Evolutionary conservation across 2,329 filamentous ascomycete genomes (phyloP).

Genomic region (Diaporthe sp.): DNA sequence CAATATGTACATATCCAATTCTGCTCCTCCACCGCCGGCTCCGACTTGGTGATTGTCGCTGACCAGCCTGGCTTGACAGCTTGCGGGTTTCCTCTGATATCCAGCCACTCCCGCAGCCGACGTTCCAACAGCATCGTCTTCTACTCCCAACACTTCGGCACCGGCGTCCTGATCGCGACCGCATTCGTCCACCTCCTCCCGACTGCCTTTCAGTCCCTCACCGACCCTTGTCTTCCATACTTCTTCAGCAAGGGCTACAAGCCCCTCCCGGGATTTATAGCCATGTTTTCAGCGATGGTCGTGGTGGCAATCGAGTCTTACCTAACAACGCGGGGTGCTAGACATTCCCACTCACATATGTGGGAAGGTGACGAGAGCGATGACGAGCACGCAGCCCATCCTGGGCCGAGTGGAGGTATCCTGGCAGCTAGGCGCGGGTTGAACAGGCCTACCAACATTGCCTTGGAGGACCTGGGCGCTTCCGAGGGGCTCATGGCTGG

Average conservation of each 20-base stretch:
- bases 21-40: neutral
- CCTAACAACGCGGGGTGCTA: conserved; percentile 77
- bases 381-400: conserved; percentile 38
- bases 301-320: conserved; percentile 92
- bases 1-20: conserved; percentile 55
- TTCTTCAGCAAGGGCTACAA: conserved; percentile 85
- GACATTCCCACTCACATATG: conserved; percentile 70
- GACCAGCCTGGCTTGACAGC: conserved; percentile 50
- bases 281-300: conserved; percentile 83
- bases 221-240: conserved; percentile 77
- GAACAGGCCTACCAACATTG: conserved; percentile 59
- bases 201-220: conserved; percentile 74
- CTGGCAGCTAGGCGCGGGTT: conserved; percentile 51
- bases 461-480: conserved; percentile 61
- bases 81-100: conserved; percentile 74
- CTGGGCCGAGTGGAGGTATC: conserved; percentile 39
- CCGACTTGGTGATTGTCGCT: neutral
- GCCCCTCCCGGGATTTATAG: conserved; percentile 83
- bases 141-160: conserved; percentile 80
- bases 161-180: conserved; percentile 86
- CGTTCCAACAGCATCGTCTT: conserved; percentile 72
- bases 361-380: conserved; percentile 57
- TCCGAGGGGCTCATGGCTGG: conserved; percentile 67
- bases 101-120: conserved; percentile 65
- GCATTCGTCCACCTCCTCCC: conserved; percentile 83